phyloP scores from a whole-genome alignment of 306 rosid species.

The Vigna angularis region DNA sequence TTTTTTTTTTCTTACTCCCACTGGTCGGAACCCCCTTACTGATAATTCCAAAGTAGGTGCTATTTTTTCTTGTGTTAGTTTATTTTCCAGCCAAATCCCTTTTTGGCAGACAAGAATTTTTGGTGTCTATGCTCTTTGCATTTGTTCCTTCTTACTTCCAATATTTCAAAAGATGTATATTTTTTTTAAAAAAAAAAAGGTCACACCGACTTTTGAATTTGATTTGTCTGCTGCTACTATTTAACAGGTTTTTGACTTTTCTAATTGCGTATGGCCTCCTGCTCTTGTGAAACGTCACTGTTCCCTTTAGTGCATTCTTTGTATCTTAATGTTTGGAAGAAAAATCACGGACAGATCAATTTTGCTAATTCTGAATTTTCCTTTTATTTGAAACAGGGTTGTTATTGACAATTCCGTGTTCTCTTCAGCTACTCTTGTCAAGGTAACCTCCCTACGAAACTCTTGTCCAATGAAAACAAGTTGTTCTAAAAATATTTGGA shows the following conservation, averaged over 20 bases:
- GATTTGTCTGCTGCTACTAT: conserved; percentile 32
- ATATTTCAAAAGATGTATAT: not conserved
- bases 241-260: conserved; percentile 33
- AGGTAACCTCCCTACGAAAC: conserved; percentile 61
- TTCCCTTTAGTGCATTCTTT: not conserved
- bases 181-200: too few species aligned
- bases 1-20: not conserved
- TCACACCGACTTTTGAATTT: conserved; percentile 29
- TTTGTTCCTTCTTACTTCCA: not conserved
- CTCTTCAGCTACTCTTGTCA: conserved; percentile 79
- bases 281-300: conserved; percentile 38
- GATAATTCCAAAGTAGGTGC: conserved; percentile 3
- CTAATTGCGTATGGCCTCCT: conserved; percentile 2
- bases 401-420: conserved; percentile 92
- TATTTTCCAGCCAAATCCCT: not conserved
- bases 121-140: not conserved
- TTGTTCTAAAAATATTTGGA: not conserved
- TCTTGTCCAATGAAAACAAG: conserved; percentile 3
- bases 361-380: conserved; percentile 58
- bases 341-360: conserved; percentile 9
- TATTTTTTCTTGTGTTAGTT: not conserved
- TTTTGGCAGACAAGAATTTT: conserved; percentile 32
- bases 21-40: not conserved
- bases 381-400: conserved; percentile 60
- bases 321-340: not conserved